Percentiles rank a stretch among this genome's conserved stretches.
These are phyloP conservation scores for Kodamaea sp. DNA, from an alignment of 1,139 yeast genomes.

Conservation along the genomic window DNA sequence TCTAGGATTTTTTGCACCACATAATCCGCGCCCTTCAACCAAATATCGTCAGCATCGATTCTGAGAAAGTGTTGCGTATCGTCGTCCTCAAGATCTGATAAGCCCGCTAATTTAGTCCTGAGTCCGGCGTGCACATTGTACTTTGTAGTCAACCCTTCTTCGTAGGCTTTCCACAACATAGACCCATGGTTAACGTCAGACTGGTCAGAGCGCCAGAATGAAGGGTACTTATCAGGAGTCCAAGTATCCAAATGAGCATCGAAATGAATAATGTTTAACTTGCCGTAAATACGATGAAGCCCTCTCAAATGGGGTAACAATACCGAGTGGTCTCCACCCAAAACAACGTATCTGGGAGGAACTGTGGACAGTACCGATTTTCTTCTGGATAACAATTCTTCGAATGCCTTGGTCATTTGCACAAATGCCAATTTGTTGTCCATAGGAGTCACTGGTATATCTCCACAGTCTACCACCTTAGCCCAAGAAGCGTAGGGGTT, in stretches of 20 bases:
- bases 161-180: constrained; percentile 75
- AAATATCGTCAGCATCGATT: constrained; percentile 68
- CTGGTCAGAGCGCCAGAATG: constrained; percentile 69
- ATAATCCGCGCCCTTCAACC: constrained; percentile 58
- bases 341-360: constrained; percentile 65
- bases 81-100: constrained; percentile 66
- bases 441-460: constrained; percentile 77
- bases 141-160: constrained; percentile 61
- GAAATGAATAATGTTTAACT: constrained; percentile 68
- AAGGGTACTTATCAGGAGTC: constrained; percentile 67
- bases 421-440: constrained; percentile 67
- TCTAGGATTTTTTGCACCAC: constrained; percentile 53
- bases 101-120: constrained; percentile 66
- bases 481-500: constrained; percentile 75
- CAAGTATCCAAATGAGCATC: constrained; percentile 83
- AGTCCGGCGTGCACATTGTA: constrained; percentile 71
- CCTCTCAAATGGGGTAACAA: constrained; percentile 71
- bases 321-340: constrained; percentile 81
- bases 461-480: constrained; percentile 73
- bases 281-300: constrained; percentile 58
- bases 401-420: constrained; percentile 72
- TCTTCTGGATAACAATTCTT: constrained; percentile 48
- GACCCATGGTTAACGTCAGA: constrained; percentile 74
- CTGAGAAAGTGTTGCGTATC: constrained; percentile 62
- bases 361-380: constrained; percentile 15